Evolutionary conservation across 345 rosid genomes (phyloP).

Genomic region (Iberis pinnata): DNA sequence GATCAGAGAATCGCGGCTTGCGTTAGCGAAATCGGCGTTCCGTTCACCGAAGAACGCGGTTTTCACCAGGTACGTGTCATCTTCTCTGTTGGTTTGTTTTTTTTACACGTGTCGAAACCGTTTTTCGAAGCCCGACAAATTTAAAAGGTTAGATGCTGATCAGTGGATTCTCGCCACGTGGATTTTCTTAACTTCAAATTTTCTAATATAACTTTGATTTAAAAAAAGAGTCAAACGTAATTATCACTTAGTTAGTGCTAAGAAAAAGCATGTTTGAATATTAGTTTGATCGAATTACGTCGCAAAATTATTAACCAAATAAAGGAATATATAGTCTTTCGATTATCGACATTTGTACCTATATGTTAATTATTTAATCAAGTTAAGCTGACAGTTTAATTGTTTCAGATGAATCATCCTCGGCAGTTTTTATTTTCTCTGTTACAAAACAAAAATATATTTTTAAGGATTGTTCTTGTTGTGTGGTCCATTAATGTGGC

Average conservation of each 20-base stretch:
- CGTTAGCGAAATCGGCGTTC: constrained; percentile 62
- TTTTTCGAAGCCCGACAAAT: constrained; percentile 23
- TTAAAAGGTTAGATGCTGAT: constrained; percentile 5
- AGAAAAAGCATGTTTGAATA: constrained; percentile 4
- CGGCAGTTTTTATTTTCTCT: neutral
- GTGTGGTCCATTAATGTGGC: constrained; percentile 16
- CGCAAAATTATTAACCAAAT: constrained; percentile 2
- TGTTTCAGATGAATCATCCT: neutral
- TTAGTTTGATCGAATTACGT: neutral
- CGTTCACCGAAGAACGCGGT: constrained; percentile 56
- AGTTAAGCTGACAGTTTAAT: no score
- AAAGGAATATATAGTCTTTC: neutral
- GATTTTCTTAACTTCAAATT: neutral
- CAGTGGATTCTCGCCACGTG: constrained; percentile 18
- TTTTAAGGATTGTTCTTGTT: neutral
- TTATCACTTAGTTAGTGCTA: constrained; percentile 16
- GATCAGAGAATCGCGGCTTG: constrained; percentile 82
- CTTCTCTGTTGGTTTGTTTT: neutral
- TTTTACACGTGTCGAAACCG: constrained; percentile 20
- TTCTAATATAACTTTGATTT: neutral
- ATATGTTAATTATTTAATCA: neutral
- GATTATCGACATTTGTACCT: neutral
- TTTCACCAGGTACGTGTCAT: constrained; percentile 71
- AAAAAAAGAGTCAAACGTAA: constrained; percentile 14
- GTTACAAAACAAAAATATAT: no score